Percentiles rank a stretch among this genome's conserved stretches.
Evolutionary conservation across 2,329 filamentous ascomycete species (phyloP).

Genomic region (Colletotrichum sp.): DNA sequence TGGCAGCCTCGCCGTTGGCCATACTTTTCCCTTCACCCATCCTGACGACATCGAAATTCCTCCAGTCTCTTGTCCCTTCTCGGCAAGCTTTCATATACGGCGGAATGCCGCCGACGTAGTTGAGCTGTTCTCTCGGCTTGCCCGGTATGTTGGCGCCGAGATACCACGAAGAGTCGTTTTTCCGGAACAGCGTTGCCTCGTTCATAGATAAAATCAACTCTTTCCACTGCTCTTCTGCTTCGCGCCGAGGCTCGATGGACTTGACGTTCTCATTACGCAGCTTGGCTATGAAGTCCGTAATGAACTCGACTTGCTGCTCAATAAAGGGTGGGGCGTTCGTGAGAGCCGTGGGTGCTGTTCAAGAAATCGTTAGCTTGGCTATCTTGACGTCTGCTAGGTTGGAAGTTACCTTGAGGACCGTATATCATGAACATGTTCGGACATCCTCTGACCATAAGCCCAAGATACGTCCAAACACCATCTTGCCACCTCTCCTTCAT

Average conservation of each 20-base stretch:
- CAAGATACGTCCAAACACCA: conserved; percentile 32
- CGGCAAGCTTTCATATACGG: conserved; percentile 19
- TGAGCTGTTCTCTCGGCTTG: conserved; percentile 24
- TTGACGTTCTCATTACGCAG: conserved; percentile 9
- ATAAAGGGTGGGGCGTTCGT: conserved; percentile 22
- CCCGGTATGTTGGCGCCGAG: conserved; percentile 28
- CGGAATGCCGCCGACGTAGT: conserved; percentile 21
- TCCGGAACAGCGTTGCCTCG: conserved; percentile 21
- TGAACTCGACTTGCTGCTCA: conserved; percentile 23
- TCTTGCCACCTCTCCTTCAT: conserved; percentile 37
- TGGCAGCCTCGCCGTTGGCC: neutral
- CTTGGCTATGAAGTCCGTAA: conserved; percentile 11
- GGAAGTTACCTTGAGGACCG: conserved; percentile 25
- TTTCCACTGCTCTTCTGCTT: conserved; percentile 21
- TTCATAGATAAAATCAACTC: conserved; percentile 11
- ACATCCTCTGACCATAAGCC: conserved; percentile 22
- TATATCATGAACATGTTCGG: conserved; percentile 29
- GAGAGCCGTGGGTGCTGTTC: conserved; percentile 22
- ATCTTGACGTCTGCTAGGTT: neutral
- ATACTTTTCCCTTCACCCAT: neutral
- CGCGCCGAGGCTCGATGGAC: conserved; percentile 19
- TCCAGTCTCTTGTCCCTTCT: conserved; percentile 1
- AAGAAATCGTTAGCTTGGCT: neutral
- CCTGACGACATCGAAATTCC: neutral
- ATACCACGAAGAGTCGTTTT: conserved; percentile 26